These are phyloP conservation scores for Draba incana DNA, from an alignment of 345 rosid genomes.

Conservation along the genomic window DNA sequence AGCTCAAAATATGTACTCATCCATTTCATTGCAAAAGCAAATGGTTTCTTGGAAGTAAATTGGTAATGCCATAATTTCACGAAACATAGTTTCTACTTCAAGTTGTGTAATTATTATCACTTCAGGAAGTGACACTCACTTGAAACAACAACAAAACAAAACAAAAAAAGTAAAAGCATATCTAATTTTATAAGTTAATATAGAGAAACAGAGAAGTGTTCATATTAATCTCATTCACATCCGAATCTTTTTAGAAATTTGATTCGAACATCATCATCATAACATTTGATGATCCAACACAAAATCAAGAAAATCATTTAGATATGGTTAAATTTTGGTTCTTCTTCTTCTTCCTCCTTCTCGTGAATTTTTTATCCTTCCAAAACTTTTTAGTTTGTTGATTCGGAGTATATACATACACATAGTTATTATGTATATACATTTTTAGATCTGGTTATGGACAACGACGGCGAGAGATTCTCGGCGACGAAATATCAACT, in stretches of 20 bases:
- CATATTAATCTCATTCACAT: conserved; percentile 26
- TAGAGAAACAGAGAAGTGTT: conserved; percentile 1
- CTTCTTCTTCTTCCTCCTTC: neutral
- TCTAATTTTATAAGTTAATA: conserved; percentile 6
- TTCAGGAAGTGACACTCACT: conserved; percentile 31
- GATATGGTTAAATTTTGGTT: neutral
- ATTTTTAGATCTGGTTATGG: conserved; percentile 20
- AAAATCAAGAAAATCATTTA: neutral
- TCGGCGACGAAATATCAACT: conserved; percentile 58
- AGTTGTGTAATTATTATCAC: conserved; percentile 40
- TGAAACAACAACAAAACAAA: neutral
- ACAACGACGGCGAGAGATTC: conserved; percentile 43
- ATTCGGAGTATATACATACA: neutral
- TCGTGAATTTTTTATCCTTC: neutral
- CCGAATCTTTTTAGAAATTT: conserved; percentile 19
- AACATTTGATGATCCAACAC: neutral
- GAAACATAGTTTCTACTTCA: conserved; percentile 38
- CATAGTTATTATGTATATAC: neutral
- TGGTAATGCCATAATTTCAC: conserved; percentile 29
- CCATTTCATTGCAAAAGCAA: conserved; percentile 6
- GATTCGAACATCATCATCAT: conserved; percentile 14
- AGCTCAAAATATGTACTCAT: conserved; percentile 16
- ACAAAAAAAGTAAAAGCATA: neutral
- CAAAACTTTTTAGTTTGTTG: conserved; percentile 18
- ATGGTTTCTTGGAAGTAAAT: conserved; percentile 24